Base-by-base conservation (phyloP, 2,329 filamentous ascomycete genomes). In the Davidsoniella virescens region DNA sequence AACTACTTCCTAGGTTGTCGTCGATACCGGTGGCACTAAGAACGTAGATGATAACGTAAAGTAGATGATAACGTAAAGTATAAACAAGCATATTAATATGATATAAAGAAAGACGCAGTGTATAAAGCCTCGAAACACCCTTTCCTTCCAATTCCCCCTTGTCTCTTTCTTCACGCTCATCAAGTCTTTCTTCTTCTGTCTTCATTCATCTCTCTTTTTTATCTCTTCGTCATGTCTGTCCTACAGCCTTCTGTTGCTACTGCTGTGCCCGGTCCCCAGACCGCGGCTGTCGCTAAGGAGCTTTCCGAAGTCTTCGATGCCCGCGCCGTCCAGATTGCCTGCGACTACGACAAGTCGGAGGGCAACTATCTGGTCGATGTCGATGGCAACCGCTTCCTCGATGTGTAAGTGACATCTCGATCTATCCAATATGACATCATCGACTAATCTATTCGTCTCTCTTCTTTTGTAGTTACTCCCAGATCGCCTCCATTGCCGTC, bases 401-500 rank as follows among this genome's bases (percentile, higher is more conserved):
- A 72, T 62, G 69, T 71, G 64, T 69, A 65, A 48, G 65, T 63
- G 7, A 12, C 12, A 5, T 17, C 6, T 33, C 25, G 12, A 7
- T 12, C 25, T 23, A 44, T 39, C 20, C 16, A 33, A 42, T 43
- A 48, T 47, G 42, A 33, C 44, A 33, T 38, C 43, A 43, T 23
- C 43, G 42, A 25, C 40, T 52, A 33, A 12, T 37, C 26, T 49
- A 37, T 12, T 33, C 10, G 29, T 33, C 23, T 7, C 10, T 26
- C 23, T 17, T 47, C 25, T 33, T 2, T n/a, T 14, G 20, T 18
- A 83, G 80, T 53, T 90, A 90, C 62, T 84, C 87, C 47, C 87
- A 94, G 67, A 94, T 94, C 61, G 87, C 87, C 55, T 94, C 86
- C 40, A 94, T 94, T 59, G 84, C 87, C 3, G 73, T 94, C 43